Conservation (phyloP, 139 green algal species). For the Volvox africanus region DNA sequence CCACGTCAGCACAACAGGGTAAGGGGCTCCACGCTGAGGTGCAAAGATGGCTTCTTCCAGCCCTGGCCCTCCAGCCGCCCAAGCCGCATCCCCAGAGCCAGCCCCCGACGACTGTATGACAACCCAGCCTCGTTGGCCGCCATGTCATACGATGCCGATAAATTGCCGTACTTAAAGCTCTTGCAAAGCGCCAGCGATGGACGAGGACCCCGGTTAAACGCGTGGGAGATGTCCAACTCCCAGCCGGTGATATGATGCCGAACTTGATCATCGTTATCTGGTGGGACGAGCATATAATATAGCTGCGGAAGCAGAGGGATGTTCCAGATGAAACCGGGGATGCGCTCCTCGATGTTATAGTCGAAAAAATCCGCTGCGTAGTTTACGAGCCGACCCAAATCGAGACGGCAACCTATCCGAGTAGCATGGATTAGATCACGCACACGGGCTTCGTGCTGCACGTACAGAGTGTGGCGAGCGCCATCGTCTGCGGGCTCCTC, state of each 20-base stretch:
- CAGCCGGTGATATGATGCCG: conserved; percentile 59
- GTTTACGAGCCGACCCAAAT: conserved; percentile 66
- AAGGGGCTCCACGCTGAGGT: conserved; percentile 56
- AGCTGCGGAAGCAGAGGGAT: conserved; percentile 49
- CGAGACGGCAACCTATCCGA: conserved; percentile 55
- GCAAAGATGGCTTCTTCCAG: conserved; percentile 49
- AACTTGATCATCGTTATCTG: conserved; percentile 59
- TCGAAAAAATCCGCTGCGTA: conserved; percentile 46
- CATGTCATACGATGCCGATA: conserved; percentile 56
- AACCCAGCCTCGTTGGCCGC: conserved; percentile 15
- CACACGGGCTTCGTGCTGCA: conserved; percentile 53
- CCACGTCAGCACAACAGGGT: conserved; percentile 23
- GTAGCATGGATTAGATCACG: conserved; percentile 56
- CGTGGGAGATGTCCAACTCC: conserved; percentile 59
- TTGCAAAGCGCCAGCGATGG: conserved; percentile 61
- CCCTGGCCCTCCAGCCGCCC: conserved; percentile 24
- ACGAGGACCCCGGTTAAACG: conserved; percentile 48
- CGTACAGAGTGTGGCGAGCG: conserved; percentile 56
- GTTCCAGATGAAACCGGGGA: conserved; percentile 63
- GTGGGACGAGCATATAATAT: conserved; percentile 62
- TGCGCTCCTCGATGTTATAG: conserved; percentile 42
- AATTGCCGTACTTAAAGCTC: conserved; percentile 31
- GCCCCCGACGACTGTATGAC: conserved; percentile 25
- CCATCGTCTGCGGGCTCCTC: conserved; percentile 58
- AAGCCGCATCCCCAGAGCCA: conserved; percentile 39